Evolutionary conservation across 2,329 filamentous ascomycete species (phyloP), one percentile per base, ranked within the genome.

Genomic region (Penicillium sp.): DNA sequence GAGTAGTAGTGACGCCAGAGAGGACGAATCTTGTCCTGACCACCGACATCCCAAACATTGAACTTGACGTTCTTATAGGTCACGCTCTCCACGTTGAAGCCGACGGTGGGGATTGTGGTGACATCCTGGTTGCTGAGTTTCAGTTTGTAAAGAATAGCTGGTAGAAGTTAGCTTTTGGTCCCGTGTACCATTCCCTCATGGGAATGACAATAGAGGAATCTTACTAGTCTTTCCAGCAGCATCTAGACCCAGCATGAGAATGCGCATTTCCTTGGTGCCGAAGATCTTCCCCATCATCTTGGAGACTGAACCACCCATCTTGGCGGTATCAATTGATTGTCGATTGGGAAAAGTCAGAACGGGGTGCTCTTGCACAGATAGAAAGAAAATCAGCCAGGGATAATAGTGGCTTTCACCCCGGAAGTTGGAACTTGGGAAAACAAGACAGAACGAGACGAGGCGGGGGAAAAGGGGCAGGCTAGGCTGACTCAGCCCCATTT

Each of bases 31-130:
- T 98, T 98, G 85, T 98, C 93, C 83, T 98, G 93, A 65, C 93
- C 93, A 78, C 93, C 93, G 59, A 98, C 93, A 82, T 98, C 93
- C 93, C 93, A 98, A 63, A 98, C 93, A 71, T 96, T 98, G 83
- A 98, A 98, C 80, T 97, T 96, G 79, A 97, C 93, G 78, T 98
- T 98, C 85, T 97, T 97, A 84, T 96, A 97, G 67, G 93, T 96
- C 71, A 98, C 93, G 4, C 92, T 96, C 84, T 98, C 93, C 78
- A 98, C 95, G 84, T 98, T 98, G 85, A 98, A 98, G 68, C 93
- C 95, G 69, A 99, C 95, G 33, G 95, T 99, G 47, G 95, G 95
- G 74, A 98, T 98, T 52, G 95, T 98, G 61, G 95, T 98, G 71
- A 98, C 93, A 74, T 96, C 93, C 83, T 98, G 92, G 78, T 93